Evolutionary conservation across 2,329 filamentous ascomycete genomes (phyloP).

Genomic region (Talaromyces sp.): DNA sequence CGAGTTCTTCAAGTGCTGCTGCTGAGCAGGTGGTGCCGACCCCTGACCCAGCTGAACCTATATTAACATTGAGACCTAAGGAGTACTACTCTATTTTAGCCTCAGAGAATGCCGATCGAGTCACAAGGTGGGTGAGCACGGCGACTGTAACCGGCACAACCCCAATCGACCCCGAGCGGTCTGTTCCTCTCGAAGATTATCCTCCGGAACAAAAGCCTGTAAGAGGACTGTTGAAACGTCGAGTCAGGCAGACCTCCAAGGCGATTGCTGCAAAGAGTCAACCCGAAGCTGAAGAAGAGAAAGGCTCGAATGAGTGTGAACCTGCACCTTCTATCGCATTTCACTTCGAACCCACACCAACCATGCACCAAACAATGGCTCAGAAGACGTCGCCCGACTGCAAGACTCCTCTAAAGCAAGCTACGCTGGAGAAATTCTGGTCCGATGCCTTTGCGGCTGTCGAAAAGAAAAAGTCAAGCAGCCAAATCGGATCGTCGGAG

Average conservation of each 20-base stretch:
- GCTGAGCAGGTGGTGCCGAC: not conserved
- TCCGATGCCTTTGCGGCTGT: not conserved
- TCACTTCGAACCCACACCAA: not conserved
- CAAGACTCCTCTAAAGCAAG: slow-evolving; percentile 25
- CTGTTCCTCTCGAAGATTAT: not conserved
- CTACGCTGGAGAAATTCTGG: not conserved
- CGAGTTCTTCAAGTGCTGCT: not conserved
- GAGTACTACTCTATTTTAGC: not conserved
- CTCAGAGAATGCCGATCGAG: slow-evolving; percentile 10
- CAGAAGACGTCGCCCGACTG: slow-evolving; percentile 27
- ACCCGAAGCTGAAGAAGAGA: not conserved
- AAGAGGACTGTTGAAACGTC: not conserved
- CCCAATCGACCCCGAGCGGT: not conserved
- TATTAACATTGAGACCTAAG: not conserved
- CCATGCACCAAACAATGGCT: slow-evolving; percentile 31
- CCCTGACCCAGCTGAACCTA: not conserved
- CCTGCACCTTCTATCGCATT: not conserved
- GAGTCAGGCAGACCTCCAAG: not conserved
- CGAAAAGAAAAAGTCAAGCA: not conserved
- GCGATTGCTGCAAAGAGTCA: not conserved
- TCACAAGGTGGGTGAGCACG: slow-evolving; percentile 11
- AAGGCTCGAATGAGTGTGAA: not conserved
- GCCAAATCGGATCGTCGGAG: not conserved
- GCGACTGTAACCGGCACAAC: not conserved
- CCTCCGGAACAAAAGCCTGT: not conserved